Evolutionary conservation across 805 yeast species (phyloP), one percentile per base, ranked within the genome.

Genomic region (Cyberlindnera lachancei): DNA sequence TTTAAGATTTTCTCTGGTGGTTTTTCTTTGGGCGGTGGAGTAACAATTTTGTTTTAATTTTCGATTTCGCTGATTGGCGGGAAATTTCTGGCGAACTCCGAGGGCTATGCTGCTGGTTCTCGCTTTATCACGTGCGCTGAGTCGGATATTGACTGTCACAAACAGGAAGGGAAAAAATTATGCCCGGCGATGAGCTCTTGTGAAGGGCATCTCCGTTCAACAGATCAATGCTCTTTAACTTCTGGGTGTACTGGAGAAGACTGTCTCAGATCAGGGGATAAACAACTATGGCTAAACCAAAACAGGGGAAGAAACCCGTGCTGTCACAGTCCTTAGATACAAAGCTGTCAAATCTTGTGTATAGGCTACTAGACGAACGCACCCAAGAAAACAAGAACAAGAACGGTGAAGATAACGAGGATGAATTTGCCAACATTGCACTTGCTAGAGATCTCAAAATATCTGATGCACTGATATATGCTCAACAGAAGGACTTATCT

Each of bases 401-500:
- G 14, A 59, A 57, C 11, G 21, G 21, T 10, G 57, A 58, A 13
- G 46, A 49, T 11, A 52, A 46, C 6, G 50, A 44, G 25, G 59
- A 49, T 28, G 50, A 50, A 18, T 55, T 61, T 25, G 56, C 56
- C 3, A 57, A 56, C 31, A 63, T 77, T 31, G 81, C 77, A 4
- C 59, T 78, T 18, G 92, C 87, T 1, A 66, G 67, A 42, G 81
- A 80, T 42, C 55, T 81, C 30, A 62, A 58, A 8, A 49, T 61
- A 3, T 42, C 59, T 7, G 82, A 79, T 34, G 67, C 78, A 3
- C 46, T 75, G n/a, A 61, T 66, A 8, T 76, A 66, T 37, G 75
- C 76, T 12, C 85, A 80, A 46, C 54, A 64, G 20, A 74, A 76
- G 30, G 95, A 86, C 40, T 59, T 75, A 23, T 70, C 79, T 20